These are phyloP conservation scores for Trichoderma atroviride DNA, from an alignment of 2,329 filamentous ascomycete genomes.

Conservation along the genomic window DNA sequence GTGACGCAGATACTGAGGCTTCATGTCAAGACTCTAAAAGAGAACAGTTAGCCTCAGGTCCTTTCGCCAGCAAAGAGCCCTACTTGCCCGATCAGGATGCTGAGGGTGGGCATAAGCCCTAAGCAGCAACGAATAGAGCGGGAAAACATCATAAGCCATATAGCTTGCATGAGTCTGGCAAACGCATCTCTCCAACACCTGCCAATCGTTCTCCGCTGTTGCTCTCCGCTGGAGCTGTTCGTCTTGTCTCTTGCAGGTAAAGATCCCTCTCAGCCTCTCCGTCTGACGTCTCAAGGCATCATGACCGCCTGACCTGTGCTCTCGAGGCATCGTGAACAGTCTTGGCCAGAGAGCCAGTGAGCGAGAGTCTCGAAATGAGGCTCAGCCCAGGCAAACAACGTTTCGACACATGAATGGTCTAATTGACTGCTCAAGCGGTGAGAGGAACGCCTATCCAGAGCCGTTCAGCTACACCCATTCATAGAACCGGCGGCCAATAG, in stretches of 20 bases:
- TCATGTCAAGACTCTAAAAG: background rate
- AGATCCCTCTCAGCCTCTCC: background rate
- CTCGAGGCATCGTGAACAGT: background rate
- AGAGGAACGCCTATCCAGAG: background rate
- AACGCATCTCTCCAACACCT: background rate
- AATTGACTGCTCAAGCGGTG: slow-evolving; percentile 2
- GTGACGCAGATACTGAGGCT: background rate
- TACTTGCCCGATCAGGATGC: background rate
- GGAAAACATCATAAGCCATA: background rate
- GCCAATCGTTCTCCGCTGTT: background rate
- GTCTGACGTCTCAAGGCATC: background rate
- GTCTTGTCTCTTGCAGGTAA: background rate
- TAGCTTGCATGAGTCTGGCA: background rate
- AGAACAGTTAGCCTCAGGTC: background rate
- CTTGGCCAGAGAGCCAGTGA: background rate
- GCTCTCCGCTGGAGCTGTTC: background rate
- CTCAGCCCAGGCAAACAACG: slow-evolving; percentile 5
- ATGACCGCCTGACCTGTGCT: background rate
- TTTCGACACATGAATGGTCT: slow-evolving; percentile 16
- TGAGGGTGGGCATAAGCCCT: background rate
- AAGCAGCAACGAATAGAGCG: background rate
- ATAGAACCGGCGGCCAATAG: background rate
- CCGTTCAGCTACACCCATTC: slow-evolving; percentile 1
- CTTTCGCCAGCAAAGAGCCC: background rate
- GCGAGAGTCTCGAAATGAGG: background rate